Conservation (phyloP, 2,329 filamentous ascomycete genomes). For the Paraconiothyrium sp. region DNA sequence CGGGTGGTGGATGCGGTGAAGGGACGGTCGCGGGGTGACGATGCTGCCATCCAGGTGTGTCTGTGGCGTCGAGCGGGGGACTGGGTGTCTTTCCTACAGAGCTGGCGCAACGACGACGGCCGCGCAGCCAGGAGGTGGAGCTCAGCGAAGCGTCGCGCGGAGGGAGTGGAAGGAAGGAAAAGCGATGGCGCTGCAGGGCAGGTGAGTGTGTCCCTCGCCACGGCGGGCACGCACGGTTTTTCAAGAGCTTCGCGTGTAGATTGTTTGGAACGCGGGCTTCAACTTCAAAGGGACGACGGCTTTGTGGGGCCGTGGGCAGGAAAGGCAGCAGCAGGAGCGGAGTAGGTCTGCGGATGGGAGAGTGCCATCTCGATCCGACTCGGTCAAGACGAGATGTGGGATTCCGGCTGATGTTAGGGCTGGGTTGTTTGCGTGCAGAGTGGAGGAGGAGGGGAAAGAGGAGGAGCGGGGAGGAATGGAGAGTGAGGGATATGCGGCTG, state of each 20-base stretch:
- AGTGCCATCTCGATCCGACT: background rate
- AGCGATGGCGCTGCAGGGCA: background rate
- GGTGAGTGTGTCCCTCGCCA: background rate
- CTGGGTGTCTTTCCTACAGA: background rate
- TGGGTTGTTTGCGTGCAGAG: background rate
- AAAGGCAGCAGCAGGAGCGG: background rate
- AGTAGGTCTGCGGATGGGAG: background rate
- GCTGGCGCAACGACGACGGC: too few species aligned
- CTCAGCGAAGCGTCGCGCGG: too few species aligned
- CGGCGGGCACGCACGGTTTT: background rate
- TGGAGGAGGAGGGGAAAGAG: too few species aligned
- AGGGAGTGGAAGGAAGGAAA: background rate
- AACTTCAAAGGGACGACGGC: background rate
- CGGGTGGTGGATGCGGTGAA: background rate
- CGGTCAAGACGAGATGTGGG: slow-evolving; percentile 1
- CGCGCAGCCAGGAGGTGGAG: too few species aligned
- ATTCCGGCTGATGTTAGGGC: background rate
- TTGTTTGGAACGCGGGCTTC: background rate
- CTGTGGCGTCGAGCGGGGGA: background rate
- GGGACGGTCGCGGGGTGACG: too few species aligned
- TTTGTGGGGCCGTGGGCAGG: background rate
- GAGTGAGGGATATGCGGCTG: too few species aligned
- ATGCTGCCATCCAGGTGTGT: background rate
- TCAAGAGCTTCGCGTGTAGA: background rate
- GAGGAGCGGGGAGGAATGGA: too few species aligned